phyloP scores from a whole-genome alignment of 176 grass and related monocot genomes.

The Zizania latifolia region DNA sequence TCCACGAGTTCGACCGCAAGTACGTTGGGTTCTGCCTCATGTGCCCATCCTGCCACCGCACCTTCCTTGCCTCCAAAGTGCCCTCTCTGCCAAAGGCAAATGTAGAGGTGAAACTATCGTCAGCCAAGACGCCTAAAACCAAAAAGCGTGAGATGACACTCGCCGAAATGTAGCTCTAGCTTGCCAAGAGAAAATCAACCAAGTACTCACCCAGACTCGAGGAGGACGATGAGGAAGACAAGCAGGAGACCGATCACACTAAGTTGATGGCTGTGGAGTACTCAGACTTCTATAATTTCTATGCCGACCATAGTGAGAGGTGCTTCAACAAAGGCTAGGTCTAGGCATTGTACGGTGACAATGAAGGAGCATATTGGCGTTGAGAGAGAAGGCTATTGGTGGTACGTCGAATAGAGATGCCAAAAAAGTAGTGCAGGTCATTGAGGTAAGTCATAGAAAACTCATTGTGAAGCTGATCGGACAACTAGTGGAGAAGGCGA shows the following conservation, averaged over 20 bases:
- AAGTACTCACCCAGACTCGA: conserved; percentile 19
- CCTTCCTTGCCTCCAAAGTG: conserved; percentile 72
- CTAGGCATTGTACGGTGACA: conserved; percentile 86
- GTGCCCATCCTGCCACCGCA: conserved; percentile 81
- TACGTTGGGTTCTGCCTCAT: conserved; percentile 78
- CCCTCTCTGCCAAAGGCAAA: conserved; percentile 17
- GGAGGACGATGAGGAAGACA: conserved; percentile 3
- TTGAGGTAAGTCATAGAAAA: too few species aligned
- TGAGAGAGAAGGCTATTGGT: too few species aligned
- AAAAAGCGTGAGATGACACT: conserved; percentile 66
- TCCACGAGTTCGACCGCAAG: conserved; percentile 80
- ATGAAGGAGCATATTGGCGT: too few species aligned
- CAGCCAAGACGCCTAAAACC: conserved; percentile 34
- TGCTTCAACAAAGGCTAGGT: conserved; percentile 81
- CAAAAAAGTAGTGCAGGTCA: too few species aligned
- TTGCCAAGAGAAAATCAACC: conserved; percentile 37
- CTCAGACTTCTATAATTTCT: conserved; percentile 92
- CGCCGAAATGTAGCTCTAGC: conserved; percentile 63
- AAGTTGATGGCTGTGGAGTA: conserved; percentile 74
- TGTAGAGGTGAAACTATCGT: background rate
- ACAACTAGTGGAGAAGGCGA: too few species aligned
- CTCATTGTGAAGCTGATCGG: too few species aligned
- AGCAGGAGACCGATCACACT: too few species aligned
- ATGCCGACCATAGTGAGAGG: conserved; percentile 55
- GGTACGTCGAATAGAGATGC: conserved; percentile 75